Evolutionary conservation across 2,329 filamentous ascomycete species (phyloP).

Genomic region (Penicillium polonicum): DNA sequence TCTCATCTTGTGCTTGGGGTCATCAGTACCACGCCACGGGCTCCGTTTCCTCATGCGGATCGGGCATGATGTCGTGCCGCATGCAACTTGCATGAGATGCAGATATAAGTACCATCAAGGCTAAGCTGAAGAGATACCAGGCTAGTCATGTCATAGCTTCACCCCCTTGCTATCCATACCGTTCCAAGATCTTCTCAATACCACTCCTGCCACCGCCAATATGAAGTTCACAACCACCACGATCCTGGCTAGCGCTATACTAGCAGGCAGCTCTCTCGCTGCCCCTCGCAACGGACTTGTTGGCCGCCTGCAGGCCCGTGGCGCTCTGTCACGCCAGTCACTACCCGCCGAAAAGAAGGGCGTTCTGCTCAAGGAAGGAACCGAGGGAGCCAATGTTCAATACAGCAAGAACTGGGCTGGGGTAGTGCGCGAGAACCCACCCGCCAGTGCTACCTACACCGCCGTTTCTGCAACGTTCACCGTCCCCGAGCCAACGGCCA

Average conservation of each 20-base stretch:
- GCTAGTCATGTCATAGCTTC: neutral
- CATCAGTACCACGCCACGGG: conserved; percentile 8
- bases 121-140: neutral
- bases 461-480: conserved; percentile 48
- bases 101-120: conserved; percentile 12
- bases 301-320: conserved; percentile 32
- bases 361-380: conserved; percentile 15
- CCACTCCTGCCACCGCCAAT: conserved; percentile 4
- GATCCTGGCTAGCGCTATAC: conserved; percentile 23
- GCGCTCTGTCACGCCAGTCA: conserved; percentile 26
- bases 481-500: conserved; percentile 51
- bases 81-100: conserved; percentile 13
- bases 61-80: conserved; percentile 5
- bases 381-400: conserved; percentile 39
- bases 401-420: conserved; percentile 62
- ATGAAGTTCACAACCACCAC: conserved; percentile 31
- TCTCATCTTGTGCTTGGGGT: conserved; percentile 1
- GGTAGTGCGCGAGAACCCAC: conserved; percentile 51
- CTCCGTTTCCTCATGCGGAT: conserved; percentile 23
- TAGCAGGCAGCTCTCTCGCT: conserved; percentile 28
- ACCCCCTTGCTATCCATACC: neutral
- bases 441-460: conserved; percentile 49
- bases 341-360: conserved; percentile 21
- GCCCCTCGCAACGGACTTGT: conserved; percentile 30
- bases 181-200: neutral